Percentiles rank a stretch among this genome's conserved stretches.
Evolutionary conservation across 768 basidiomycete species (phyloP).

Genomic region (Trametes villosa): DNA sequence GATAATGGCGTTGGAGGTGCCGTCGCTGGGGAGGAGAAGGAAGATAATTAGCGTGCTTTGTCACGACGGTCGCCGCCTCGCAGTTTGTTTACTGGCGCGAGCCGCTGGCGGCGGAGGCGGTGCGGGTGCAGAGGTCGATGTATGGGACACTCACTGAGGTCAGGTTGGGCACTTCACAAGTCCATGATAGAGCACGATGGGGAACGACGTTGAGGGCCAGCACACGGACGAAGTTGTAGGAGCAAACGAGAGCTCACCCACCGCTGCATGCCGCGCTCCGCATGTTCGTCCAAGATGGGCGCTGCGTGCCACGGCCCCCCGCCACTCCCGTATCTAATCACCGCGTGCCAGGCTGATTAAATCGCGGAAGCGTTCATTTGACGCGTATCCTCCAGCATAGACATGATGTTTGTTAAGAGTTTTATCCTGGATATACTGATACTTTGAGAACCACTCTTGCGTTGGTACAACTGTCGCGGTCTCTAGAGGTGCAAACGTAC

Average conservation of each 20-base stretch:
- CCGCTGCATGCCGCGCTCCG: slow-evolving; percentile 20
- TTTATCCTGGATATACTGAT: too few relatives aligned
- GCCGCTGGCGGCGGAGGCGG: slow-evolving; percentile 17
- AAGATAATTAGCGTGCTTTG: slow-evolving; percentile 20
- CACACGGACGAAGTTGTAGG: slow-evolving; percentile 8
- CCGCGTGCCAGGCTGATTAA: neutral
- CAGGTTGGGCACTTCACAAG: slow-evolving; percentile 15
- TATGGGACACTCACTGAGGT: slow-evolving; percentile 14
- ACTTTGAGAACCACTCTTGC: too few relatives aligned
- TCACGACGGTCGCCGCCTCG: slow-evolving; percentile 7
- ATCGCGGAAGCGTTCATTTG: too few relatives aligned
- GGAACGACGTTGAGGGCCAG: slow-evolving; percentile 5
- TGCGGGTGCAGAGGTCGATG: neutral
- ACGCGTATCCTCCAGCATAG: too few relatives aligned
- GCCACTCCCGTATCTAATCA: neutral
- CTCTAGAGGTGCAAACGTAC: too few relatives aligned
- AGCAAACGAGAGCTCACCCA: slow-evolving; percentile 18
- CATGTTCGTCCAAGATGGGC: slow-evolving; percentile 18
- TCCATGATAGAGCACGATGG: slow-evolving; percentile 18
- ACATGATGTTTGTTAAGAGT: too few relatives aligned
- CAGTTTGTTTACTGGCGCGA: neutral
- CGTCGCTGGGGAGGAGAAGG: slow-evolving; percentile 13
- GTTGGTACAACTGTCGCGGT: too few relatives aligned
- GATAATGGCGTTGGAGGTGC: slow-evolving; percentile 26
- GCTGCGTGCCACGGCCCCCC: slow-evolving; percentile 9